phyloP scores from a whole-genome alignment of 345 rosid species.

The Streptanthus diversifolius region DNA sequence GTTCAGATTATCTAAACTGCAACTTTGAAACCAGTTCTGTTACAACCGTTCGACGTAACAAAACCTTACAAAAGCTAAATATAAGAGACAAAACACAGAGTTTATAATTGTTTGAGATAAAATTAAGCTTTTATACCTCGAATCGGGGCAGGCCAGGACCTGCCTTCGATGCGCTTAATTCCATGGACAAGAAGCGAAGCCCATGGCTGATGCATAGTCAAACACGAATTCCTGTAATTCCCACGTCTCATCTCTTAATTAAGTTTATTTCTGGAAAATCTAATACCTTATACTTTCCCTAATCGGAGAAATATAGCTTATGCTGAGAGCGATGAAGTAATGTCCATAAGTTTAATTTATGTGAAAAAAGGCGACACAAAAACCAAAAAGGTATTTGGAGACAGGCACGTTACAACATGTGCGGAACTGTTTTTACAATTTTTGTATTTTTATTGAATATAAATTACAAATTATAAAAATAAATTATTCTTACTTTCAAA shows the following conservation, averaged over 20 bases:
- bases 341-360: background rate
- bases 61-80: background rate
- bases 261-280: background rate
- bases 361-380: background rate
- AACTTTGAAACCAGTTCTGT: background rate
- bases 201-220: slow-evolving; percentile 97
- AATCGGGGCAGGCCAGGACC: slow-evolving; percentile 90
- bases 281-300: background rate
- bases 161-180: slow-evolving; percentile 90
- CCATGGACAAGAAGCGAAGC: slow-evolving; percentile 80
- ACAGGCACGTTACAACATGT: too few species aligned
- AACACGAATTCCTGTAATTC: slow-evolving; percentile 72
- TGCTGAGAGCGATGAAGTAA: background rate
- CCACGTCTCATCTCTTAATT: slow-evolving; percentile 47
- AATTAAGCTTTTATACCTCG: slow-evolving; percentile 44
- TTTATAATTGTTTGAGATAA: background rate
- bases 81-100: background rate
- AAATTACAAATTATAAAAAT: too few species aligned
- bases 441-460: too few species aligned
- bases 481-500: too few species aligned
- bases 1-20: background rate
- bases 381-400: too few species aligned
- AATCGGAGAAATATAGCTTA: background rate
- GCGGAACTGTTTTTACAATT: too few species aligned
- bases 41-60: background rate